phyloP scores from a whole-genome alignment of 148 eudicot species.

The Pouteria glomerata region DNA sequence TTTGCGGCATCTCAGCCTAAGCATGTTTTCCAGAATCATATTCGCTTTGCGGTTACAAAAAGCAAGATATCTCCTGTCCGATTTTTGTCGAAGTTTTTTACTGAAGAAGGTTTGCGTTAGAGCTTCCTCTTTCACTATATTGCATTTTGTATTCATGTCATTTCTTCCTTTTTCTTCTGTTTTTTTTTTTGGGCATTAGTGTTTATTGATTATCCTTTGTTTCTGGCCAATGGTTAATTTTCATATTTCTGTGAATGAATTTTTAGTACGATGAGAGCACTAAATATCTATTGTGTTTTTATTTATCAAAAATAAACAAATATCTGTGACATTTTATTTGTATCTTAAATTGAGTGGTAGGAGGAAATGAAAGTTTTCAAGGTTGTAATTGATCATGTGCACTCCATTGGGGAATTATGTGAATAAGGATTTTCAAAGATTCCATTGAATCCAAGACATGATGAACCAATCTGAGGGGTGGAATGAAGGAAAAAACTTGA shows the following conservation, averaged over 20 bases:
- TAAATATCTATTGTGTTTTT: too few relatives aligned
- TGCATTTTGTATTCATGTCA: not conserved
- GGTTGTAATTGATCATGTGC: not conserved
- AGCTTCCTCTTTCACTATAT: not conserved
- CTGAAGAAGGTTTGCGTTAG: slow-evolving; percentile 37
- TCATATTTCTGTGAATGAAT: not conserved
- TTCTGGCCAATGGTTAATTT: not conserved
- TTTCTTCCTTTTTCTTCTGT: slow-evolving; percentile 1
- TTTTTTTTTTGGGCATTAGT: not conserved
- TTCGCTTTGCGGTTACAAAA: slow-evolving; percentile 37
- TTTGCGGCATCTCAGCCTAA: slow-evolving; percentile 48
- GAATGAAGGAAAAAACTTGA: too few relatives aligned
- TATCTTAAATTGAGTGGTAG: not conserved
- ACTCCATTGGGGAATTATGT: not conserved
- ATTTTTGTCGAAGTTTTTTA: slow-evolving; percentile 53
- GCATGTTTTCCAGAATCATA: slow-evolving; percentile 59
- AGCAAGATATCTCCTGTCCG: slow-evolving; percentile 41
- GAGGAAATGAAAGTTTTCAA: not conserved
- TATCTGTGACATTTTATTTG: not conserved
- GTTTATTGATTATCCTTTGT: not conserved
- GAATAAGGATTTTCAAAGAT: not conserved
- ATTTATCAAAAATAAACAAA: too few relatives aligned
- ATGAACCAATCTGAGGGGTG: not conserved
- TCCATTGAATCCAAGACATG: not conserved
- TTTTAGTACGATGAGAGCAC: not conserved